phyloP scores from a whole-genome alignment of 2,329 filamentous ascomycete species.

The Penicillium sp. region DNA sequence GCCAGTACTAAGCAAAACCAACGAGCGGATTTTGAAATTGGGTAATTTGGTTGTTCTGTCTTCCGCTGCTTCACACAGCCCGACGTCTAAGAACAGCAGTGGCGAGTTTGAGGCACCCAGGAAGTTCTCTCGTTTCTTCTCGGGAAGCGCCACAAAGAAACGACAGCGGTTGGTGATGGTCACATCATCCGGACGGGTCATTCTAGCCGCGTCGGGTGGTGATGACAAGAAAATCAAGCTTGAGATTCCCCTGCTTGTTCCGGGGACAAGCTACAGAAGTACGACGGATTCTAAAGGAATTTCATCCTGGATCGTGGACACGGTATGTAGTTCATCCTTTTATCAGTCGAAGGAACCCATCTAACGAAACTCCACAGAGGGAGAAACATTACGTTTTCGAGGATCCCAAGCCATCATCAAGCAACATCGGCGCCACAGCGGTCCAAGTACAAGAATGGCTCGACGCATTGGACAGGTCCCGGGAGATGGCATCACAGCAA shows the following conservation, averaged over 20 bases:
- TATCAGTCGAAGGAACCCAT: slow-evolving; percentile 18
- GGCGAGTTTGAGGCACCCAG: slow-evolving; percentile 68
- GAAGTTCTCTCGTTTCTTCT: slow-evolving; percentile 92
- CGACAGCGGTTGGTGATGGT: slow-evolving; percentile 91
- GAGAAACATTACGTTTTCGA: slow-evolving; percentile 93
- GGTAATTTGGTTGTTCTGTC: slow-evolving; percentile 86
- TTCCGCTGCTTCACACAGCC: slow-evolving; percentile 72
- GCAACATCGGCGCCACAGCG: slow-evolving; percentile 62
- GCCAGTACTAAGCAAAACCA: slow-evolving; percentile 82
- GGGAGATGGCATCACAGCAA: slow-evolving; percentile 77
- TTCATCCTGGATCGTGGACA: slow-evolving; percentile 87
- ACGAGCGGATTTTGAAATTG: slow-evolving; percentile 91
- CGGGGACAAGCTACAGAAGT: slow-evolving; percentile 75
- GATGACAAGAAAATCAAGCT: slow-evolving; percentile 95
- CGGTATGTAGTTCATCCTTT: slow-evolving; percentile 61
- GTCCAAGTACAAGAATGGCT: slow-evolving; percentile 87
- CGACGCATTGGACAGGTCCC: slow-evolving; percentile 80
- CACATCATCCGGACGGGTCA: slow-evolving; percentile 84
- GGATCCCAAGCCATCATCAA: slow-evolving; percentile 73
- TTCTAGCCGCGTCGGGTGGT: slow-evolving; percentile 85
- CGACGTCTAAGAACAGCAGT: slow-evolving; percentile 65
- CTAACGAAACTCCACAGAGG: slow-evolving; percentile 55
- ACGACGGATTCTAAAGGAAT: slow-evolving; percentile 84
- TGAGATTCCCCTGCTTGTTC: slow-evolving; percentile 78
- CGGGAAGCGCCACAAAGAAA: slow-evolving; percentile 87